Evolutionary conservation across 495 filamentous ascomycete genomes (phyloP).

Genomic region (Glutinoglossum americanum): DNA sequence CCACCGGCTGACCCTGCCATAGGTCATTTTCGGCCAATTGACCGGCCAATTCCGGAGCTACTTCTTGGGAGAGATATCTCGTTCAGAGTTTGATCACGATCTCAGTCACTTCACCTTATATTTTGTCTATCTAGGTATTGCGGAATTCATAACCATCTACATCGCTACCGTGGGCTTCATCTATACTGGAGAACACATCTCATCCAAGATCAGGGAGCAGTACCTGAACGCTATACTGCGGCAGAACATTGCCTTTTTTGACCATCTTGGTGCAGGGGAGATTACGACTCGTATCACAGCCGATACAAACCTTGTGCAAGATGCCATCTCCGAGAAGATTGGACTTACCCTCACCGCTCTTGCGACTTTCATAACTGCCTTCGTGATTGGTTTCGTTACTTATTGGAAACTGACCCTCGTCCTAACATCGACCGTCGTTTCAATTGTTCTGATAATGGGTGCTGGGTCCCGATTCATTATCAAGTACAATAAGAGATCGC

Average conservation of each 20-base stretch:
- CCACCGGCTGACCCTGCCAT: not conserved
- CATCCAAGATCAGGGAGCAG: constrained; percentile 62
- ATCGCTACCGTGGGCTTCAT: constrained; percentile 74
- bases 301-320: constrained; percentile 75
- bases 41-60: constrained; percentile 50
- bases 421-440: constrained; percentile 52
- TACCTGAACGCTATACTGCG: constrained; percentile 67
- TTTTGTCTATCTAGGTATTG: constrained; percentile 78
- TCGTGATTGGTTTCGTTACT: constrained; percentile 69
- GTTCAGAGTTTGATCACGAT: constrained; percentile 33
- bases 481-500: constrained; percentile 53
- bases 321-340: constrained; percentile 75
- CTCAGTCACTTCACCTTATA: constrained; percentile 53
- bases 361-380: constrained; percentile 69
- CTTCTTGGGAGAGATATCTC: constrained; percentile 23
- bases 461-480: constrained; percentile 48
- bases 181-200: constrained; percentile 79
- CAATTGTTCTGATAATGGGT: constrained; percentile 56
- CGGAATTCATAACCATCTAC: constrained; percentile 64
- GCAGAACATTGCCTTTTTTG: constrained; percentile 86
- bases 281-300: constrained; percentile 83
- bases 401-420: constrained; percentile 74
- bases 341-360: constrained; percentile 50
- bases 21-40: constrained; percentile 55
- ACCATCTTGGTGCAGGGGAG: constrained; percentile 77